Percentiles rank a stretch among this genome's conserved stretches.
phyloP scores from a whole-genome alignment of 305 asterid genomes.

The Fraxinus angustifolia region DNA sequence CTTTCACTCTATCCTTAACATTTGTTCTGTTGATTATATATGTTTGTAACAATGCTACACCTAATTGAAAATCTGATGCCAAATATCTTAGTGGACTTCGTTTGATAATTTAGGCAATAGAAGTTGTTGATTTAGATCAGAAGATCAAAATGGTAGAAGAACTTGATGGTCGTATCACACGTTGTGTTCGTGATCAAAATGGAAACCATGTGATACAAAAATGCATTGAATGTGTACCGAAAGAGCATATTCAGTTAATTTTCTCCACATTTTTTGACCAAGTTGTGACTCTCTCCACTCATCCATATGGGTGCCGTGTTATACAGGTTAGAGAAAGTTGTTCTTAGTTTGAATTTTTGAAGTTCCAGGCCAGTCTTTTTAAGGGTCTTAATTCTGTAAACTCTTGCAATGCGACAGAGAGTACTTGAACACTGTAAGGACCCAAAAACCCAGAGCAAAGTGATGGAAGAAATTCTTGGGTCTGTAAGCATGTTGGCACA shows the following conservation, averaged over 20 bases:
- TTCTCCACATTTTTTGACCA: conserved; percentile 75
- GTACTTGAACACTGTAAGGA: conserved; percentile 69
- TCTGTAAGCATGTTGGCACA: conserved; percentile 83
- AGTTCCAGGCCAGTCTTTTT: background rate
- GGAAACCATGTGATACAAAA: conserved; percentile 96
- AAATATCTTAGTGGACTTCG: background rate
- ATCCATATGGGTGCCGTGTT: conserved; percentile 97
- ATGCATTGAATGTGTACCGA: conserved; percentile 97
- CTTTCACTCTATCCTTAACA: background rate
- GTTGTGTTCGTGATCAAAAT: conserved; percentile 95
- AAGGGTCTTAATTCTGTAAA: background rate
- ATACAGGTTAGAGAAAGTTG: conserved; percentile 54
- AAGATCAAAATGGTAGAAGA: conserved; percentile 92
- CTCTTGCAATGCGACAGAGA: conserved; percentile 39
- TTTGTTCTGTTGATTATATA: background rate
- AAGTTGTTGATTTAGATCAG: conserved; percentile 93
- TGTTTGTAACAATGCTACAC: background rate
- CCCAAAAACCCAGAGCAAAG: conserved; percentile 62
- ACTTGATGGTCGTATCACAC: conserved; percentile 91
- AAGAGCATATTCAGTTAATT: conserved; percentile 80
- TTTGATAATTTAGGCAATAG: conserved; percentile 65
- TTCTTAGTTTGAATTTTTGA: background rate
- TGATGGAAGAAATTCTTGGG: conserved; percentile 70
- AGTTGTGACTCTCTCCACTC: conserved; percentile 87
- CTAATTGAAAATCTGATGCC: background rate